phyloP scores from a whole-genome alignment of 2,329 filamentous ascomycete genomes.

The Spiromastix sp. region DNA sequence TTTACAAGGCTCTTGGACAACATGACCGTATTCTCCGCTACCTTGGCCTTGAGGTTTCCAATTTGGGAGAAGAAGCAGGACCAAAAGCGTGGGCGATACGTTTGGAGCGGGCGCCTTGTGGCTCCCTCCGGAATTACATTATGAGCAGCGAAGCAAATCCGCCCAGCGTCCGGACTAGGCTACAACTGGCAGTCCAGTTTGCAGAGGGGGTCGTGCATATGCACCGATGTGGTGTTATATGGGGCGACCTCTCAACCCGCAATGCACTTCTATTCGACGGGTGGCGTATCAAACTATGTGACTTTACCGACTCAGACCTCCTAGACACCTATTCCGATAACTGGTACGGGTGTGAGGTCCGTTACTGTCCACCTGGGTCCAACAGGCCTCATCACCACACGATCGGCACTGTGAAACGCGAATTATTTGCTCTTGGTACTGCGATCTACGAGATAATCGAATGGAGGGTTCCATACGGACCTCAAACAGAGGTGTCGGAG shows the following conservation, averaged over 20 bases:
- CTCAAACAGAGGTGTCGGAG: slow-evolving; percentile 3
- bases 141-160: slow-evolving; percentile 2
- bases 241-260: slow-evolving; percentile 7
- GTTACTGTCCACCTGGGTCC: slow-evolving; percentile 8
- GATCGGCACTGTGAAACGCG: slow-evolving; percentile 7
- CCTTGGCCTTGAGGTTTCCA: slow-evolving; percentile 4
- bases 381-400: slow-evolving; percentile 2
- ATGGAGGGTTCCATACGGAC: slow-evolving; percentile 5
- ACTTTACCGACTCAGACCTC: slow-evolving; percentile 6
- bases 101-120: slow-evolving; percentile 6
- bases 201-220: slow-evolving; percentile 5
- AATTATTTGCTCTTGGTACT: slow-evolving; percentile 8
- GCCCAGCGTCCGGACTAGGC: neutral
- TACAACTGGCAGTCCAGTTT: slow-evolving; percentile 6
- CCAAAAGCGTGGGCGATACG: slow-evolving; percentile 8
- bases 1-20: slow-evolving; percentile 6
- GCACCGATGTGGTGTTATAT: slow-evolving; percentile 2
- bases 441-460: slow-evolving; percentile 6
- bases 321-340: slow-evolving; percentile 4
- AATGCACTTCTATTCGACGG: slow-evolving; percentile 7
- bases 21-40: slow-evolving; percentile 7
- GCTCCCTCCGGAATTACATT: slow-evolving; percentile 4
- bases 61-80: neutral
- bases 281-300: slow-evolving; percentile 6
- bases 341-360: slow-evolving; percentile 7